A percentile compares a stretch with the other conserved stretches of the same genome.
Evolutionary conservation across 768 basidiomycete species (phyloP).

Genomic region (Leucogyrophana mollusca): DNA sequence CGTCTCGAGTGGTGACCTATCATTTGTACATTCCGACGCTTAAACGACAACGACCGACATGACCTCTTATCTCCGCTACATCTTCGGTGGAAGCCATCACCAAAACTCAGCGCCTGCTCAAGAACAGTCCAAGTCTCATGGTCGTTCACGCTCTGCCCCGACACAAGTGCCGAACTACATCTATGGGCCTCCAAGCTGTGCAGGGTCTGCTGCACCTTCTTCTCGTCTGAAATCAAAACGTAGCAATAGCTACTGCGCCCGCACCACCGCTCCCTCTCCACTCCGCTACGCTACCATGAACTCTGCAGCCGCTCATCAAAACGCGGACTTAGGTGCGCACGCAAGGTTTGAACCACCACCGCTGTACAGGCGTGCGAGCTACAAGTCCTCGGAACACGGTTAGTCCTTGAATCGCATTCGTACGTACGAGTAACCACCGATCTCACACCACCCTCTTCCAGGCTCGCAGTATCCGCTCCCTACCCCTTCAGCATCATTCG

Average conservation of each 20-base stretch:
- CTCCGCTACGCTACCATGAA: slow-evolving; percentile 33
- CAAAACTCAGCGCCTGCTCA: slow-evolving; percentile 19
- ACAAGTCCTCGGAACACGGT: slow-evolving; percentile 45
- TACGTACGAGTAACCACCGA: slow-evolving; percentile 5
- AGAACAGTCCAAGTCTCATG: slow-evolving; percentile 38
- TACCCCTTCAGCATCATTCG: slow-evolving; percentile 31
- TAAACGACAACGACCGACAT: slow-evolving; percentile 31
- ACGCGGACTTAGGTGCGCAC: slow-evolving; percentile 31
- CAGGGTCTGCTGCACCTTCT: slow-evolving; percentile 34
- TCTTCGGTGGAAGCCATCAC: slow-evolving; percentile 36
- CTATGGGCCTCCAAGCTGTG: slow-evolving; percentile 34
- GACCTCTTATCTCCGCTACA: slow-evolving; percentile 51
- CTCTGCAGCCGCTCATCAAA: slow-evolving; percentile 31
- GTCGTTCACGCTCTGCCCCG: slow-evolving; percentile 40
- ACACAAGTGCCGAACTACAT: slow-evolving; percentile 38
- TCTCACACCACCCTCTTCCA: slow-evolving; percentile 7
- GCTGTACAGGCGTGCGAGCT: slow-evolving; percentile 41
- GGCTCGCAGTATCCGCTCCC: slow-evolving; percentile 31
- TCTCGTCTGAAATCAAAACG: slow-evolving; percentile 36
- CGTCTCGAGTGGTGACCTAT: slow-evolving; percentile 15
- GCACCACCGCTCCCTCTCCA: slow-evolving; percentile 38
- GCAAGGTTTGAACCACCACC: slow-evolving; percentile 33
- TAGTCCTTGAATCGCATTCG: slow-evolving; percentile 23
- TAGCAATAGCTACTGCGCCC: slow-evolving; percentile 38
- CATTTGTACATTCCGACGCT: slow-evolving; percentile 1